Base-by-base conservation (phyloP, 2,329 filamentous ascomycete species). In the Trichoderma arundinaceum region DNA sequence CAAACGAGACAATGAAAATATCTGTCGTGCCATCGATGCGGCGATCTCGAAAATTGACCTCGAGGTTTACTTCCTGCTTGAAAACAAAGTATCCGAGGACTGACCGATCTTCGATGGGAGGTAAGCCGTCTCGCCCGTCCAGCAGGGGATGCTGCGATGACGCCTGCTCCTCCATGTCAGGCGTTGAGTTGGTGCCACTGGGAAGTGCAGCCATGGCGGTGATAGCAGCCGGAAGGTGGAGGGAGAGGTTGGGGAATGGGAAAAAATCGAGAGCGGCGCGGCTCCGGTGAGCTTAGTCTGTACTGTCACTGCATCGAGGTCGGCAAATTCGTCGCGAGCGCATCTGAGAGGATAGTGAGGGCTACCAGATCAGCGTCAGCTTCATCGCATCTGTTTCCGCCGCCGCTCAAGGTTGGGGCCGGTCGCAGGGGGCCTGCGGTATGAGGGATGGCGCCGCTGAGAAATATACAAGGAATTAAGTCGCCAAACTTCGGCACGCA, bases 51-150 rank as follows among this genome's bases (percentile, higher is more conserved):
- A 99, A 96, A 79, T 96, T 91, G 74, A 99, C 83, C 72, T 98
- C 94, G 67, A 99, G 83, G 72, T 93, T 90, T 57, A 99, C 89
- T 76, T 92, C 91, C 79, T 98, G 94, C 78, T 93, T 90, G 63
- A 92, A 84, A 66, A 98, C 80, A 46, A 84, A 81, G 64, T 79
- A 82, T 32, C 80, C 77, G 15, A 78, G 76, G 2, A 80, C 70
- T 4, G 76, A 74, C 8, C 69, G 67, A 67, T 81, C 79, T 57
- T 77, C 69, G 38, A 76, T 69, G 6, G 76, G 75, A 9, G 73
- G 72, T 6, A 77, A 65, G 51, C 73, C 74, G 59, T 77, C 76
- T 19, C 75, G 72, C 35, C 73, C 67, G 39, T 75, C 72, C 22
- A 75, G 69, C 53, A 77, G 71, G 46, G 75, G 71, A 61, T 76